These are phyloP conservation scores for Mycena chlorophos DNA, from an alignment of 768 basidiomycete species.

Conservation along the genomic window DNA sequence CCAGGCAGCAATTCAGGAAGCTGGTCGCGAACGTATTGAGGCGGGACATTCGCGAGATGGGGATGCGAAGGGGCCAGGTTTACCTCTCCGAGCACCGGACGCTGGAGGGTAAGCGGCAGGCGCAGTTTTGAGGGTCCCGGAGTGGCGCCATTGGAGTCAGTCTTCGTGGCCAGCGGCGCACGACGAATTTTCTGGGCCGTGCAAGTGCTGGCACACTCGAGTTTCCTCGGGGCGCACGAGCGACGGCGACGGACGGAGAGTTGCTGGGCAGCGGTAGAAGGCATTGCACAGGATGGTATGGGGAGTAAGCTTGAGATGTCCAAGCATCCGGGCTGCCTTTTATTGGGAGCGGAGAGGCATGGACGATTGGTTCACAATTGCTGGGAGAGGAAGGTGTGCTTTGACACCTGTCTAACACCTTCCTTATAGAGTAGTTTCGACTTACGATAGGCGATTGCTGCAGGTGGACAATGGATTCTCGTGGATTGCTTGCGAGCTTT, in stretches of 20 bases:
- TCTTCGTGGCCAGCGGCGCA: not conserved
- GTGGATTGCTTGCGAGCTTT: not conserved
- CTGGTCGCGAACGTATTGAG: slow-evolving; percentile 23
- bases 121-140: slow-evolving; percentile 10
- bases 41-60: slow-evolving; percentile 17
- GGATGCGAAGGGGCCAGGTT: slow-evolving; percentile 18
- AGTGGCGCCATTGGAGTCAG: not conserved
- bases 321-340: not conserved
- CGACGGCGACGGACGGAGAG: not conserved
- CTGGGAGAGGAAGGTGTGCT: not conserved
- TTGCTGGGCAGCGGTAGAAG: not conserved
- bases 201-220: not conserved
- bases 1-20: slow-evolving; percentile 12
- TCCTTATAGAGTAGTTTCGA: not conserved
- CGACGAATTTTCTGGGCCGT: not conserved
- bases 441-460: not conserved
- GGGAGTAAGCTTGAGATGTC: not conserved
- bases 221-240: not conserved
- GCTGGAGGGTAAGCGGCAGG: slow-evolving; percentile 23
- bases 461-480: not conserved
- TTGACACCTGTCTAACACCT: not conserved
- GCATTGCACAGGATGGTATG: not conserved
- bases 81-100: slow-evolving; percentile 23
- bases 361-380: not conserved
- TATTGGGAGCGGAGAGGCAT: not conserved